Evolutionary conservation across 2,329 filamentous ascomycete genomes (phyloP).

Genomic region (Exophiala sp.): DNA sequence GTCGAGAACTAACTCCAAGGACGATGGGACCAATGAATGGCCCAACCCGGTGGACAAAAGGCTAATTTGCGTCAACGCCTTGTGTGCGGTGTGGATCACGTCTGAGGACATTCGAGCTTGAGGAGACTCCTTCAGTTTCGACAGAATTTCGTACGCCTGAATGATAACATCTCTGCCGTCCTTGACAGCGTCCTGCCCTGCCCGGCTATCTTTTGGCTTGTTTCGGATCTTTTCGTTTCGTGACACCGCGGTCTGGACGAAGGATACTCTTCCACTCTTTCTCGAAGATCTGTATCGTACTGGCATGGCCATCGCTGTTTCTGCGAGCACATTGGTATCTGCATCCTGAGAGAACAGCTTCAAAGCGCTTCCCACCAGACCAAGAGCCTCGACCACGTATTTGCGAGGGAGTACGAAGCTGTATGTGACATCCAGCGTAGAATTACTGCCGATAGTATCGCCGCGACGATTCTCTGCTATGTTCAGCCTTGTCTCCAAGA

Average conservation of each 20-base stretch:
- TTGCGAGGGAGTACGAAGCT: constrained; percentile 61
- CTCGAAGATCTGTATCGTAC: constrained; percentile 52
- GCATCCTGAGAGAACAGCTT: constrained; percentile 49
- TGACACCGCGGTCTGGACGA: constrained; percentile 14
- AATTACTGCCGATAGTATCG: background rate
- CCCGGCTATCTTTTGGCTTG: background rate
- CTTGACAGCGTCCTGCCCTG: background rate
- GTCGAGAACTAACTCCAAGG: constrained; percentile 21
- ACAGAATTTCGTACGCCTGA: constrained; percentile 17
- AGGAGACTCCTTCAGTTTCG: constrained; percentile 2
- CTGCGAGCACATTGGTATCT: constrained; percentile 83
- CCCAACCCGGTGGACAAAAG: constrained; percentile 26
- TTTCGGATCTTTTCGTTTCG: background rate
- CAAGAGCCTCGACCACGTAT: constrained; percentile 37
- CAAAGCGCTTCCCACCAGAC: constrained; percentile 58
- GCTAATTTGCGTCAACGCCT: constrained; percentile 21
- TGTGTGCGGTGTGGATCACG: constrained; percentile 20
- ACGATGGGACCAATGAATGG: constrained; percentile 18
- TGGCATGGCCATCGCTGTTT: constrained; percentile 86
- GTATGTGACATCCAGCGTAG: constrained; percentile 60
- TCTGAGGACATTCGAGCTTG: constrained; percentile 17
- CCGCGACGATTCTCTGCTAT: no score
- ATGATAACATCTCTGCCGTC: constrained; percentile 14
- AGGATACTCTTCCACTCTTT: constrained; percentile 40
- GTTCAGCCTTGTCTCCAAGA: no score